These are phyloP conservation scores for Phytophthora fragariaefolia DNA, from an alignment of 352 stramenopile genomes.

Conservation along the genomic window DNA sequence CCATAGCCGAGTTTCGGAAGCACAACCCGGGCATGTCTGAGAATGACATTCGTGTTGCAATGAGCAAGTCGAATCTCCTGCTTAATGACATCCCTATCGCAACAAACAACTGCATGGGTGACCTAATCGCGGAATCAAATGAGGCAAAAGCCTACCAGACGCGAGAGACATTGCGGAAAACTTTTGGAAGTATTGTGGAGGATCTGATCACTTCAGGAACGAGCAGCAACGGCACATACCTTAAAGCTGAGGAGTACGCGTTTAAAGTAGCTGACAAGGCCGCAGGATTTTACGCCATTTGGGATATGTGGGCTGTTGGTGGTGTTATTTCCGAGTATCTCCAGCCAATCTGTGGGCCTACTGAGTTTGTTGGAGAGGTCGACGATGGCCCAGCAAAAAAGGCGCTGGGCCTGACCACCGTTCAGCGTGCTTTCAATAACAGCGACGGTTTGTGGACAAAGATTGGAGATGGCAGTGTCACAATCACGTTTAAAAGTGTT, in stretches of 20 bases:
- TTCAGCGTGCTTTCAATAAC: constrained; percentile 44
- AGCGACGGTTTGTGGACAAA: constrained; percentile 35
- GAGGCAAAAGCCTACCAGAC: constrained; percentile 25
- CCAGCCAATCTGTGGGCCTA: constrained; percentile 53
- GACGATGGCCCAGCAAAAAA: constrained; percentile 39
- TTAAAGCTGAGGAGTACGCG: constrained; percentile 38
- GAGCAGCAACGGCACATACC: constrained; percentile 32
- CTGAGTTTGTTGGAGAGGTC: constrained; percentile 43
- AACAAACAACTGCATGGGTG: constrained; percentile 40
- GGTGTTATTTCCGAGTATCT: constrained; percentile 47
- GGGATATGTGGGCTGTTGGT: constrained; percentile 44
- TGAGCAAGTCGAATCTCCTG: constrained; percentile 44
- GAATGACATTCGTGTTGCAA: constrained; percentile 26
- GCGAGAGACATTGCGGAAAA: constrained; percentile 51
- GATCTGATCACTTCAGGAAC: constrained; percentile 41
- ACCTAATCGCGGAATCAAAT: constrained; percentile 29
- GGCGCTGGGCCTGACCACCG: constrained; percentile 39
- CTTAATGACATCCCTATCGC: constrained; percentile 51
- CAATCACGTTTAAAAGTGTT: constrained; percentile 33
- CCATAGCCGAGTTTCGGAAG: constrained; percentile 24
- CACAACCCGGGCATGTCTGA: constrained; percentile 28
- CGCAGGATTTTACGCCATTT: constrained; percentile 41
- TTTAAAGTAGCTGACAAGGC: constrained; percentile 44
- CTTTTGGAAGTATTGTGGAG: constrained; percentile 46
- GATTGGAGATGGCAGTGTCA: constrained; percentile 28